A percentile compares a stretch with the other conserved stretches of the same genome.
Conservation (phyloP, 208 protist genomes). For the Balamuthia mandrillaris region DNA sequence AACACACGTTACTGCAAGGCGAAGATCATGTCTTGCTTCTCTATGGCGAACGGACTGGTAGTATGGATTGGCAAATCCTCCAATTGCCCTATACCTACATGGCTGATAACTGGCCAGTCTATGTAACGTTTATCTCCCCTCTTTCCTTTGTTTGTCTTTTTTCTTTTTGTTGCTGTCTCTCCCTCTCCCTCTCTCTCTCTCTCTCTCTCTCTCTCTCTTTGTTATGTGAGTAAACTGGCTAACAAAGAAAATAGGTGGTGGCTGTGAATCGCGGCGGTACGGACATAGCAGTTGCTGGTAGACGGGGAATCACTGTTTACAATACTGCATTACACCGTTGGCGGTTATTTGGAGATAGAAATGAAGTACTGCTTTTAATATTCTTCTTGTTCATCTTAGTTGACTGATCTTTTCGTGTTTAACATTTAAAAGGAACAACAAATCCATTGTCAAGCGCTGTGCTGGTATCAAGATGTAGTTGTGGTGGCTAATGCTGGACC, state of each 20-base stretch:
- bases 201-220: neutral
- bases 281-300: neutral
- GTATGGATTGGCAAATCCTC: neutral
- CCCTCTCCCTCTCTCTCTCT: neutral
- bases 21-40: too few species aligned
- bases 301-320: conserved; percentile 4
- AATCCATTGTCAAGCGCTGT: too few species aligned
- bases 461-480: too few species aligned
- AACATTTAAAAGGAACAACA: too few species aligned
- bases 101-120: conserved; percentile 7
- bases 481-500: too few species aligned
- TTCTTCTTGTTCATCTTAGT: too few species aligned
- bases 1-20: too few species aligned
- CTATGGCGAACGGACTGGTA: too few species aligned
- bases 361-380: too few species aligned
- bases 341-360: conserved; percentile 12
- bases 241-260: neutral
- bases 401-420: too few species aligned
- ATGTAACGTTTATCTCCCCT: too few species aligned
- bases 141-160: neutral
- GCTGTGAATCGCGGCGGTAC: neutral
- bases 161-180: neutral
- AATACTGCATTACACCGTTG: neutral
- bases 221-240: too few species aligned
- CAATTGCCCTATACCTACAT: neutral